These are phyloP conservation scores for Passiflora organensis DNA, from an alignment of 345 rosid genomes.

Conservation along the genomic window DNA sequence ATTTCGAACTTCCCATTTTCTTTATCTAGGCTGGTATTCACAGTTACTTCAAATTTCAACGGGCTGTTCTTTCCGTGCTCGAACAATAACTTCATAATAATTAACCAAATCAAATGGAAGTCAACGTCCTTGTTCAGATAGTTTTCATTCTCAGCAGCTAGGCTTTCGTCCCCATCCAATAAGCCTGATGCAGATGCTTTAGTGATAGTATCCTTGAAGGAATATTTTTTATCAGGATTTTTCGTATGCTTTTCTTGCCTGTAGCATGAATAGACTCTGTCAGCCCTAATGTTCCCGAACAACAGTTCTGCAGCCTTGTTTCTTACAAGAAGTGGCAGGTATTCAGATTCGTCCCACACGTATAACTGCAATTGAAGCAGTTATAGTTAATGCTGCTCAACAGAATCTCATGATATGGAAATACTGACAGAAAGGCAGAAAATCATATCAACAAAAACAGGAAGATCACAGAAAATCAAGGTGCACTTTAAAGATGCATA, in stretches of 20 bases:
- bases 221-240: not conserved
- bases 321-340: constrained; percentile 42
- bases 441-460: not conserved
- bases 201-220: not conserved
- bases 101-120: constrained; percentile 35
- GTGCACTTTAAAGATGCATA: not conserved
- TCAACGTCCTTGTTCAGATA: constrained; percentile 12
- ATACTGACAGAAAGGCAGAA: not conserved
- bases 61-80: constrained; percentile 40
- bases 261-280: constrained; percentile 25
- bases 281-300: constrained; percentile 51
- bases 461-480: not conserved
- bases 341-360: constrained; percentile 50
- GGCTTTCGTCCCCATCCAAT: constrained; percentile 9
- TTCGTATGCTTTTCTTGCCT: constrained; percentile 1
- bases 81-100: constrained; percentile 30
- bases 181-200: constrained; percentile 2
- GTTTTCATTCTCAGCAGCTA: constrained; percentile 5
- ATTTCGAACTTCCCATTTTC: constrained; percentile 37
- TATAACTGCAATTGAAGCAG: constrained; percentile 34
- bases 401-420: not conserved
- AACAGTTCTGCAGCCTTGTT: constrained; percentile 55
- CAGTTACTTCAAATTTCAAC: constrained; percentile 34
- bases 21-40: constrained; percentile 27
- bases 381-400: too few relatives aligned